Evolutionary conservation across 345 rosid genomes (phyloP), one percentile per base, ranked within the genome.

Genomic region (Eucalyptus sp.): DNA sequence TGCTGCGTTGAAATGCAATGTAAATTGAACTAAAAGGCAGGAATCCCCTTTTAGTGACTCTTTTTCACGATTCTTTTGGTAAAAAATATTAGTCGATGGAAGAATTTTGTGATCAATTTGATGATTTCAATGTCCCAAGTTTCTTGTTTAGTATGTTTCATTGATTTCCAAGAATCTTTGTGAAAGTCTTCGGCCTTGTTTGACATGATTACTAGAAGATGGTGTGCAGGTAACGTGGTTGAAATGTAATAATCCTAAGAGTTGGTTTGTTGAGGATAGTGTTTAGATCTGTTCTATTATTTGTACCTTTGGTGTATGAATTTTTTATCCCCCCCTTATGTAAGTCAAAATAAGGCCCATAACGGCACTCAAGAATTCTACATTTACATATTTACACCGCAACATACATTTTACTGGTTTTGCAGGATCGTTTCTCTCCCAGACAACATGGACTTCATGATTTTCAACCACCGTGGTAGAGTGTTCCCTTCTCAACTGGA

Each of bases 381-480:
- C 46, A 20, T 33, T 4, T 11, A 41, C 83, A 41, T 37, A 41
- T 41, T 76, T 76, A 76, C 83, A 1, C 27, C 5, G 88, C 52
- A 44, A 64, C 44, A 1, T 44, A 16, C 29, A 50, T 49, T 43
- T 86, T 8, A 54, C n/a, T 48, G 44, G 90, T 84, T 52, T 49
- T 93, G 93, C 95, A 97, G 99, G 96, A 93, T 96, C 62, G 99
- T 96, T n/a, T 94, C 96, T 54, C 91, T 97, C 86, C 96, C 99
- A 29, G 96, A 92, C 71, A 98, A 95, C 92, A 86, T 96, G 49
- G 99, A 97, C 89, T 98, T 95, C 95, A 95, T 96, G 96, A 96
- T 96, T 88, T 97, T 97, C 92, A 95, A 96, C 90, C 99, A 97
- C 87, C 96, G 97, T 50, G 97, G 96, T 85, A 91, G 91, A 76